These are phyloP conservation scores for Alternaria solani DNA, from an alignment of 2,329 filamentous ascomycete genomes.

Conservation along the genomic window DNA sequence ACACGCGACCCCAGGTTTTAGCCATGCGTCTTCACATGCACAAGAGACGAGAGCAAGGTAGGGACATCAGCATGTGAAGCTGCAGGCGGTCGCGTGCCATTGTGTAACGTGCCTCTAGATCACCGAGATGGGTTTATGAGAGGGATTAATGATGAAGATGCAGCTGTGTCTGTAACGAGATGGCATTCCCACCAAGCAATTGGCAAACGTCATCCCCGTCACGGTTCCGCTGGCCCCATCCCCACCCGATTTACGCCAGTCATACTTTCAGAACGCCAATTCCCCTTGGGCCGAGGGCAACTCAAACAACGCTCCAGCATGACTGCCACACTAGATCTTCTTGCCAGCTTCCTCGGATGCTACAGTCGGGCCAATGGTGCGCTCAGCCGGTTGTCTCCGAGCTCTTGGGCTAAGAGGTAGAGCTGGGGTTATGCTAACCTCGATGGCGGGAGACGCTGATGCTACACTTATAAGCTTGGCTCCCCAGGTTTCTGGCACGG, in stretches of 20 bases:
- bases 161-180: conserved; percentile 7
- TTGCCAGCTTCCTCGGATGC: conserved; percentile 39
- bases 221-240: conserved; percentile 35
- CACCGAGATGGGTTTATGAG: not conserved
- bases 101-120: not conserved
- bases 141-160: not conserved
- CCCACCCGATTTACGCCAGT: conserved; percentile 33
- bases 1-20: conserved; percentile 21
- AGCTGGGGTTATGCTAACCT: conserved; percentile 20
- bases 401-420: conserved; percentile 26
- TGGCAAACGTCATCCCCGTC: conserved; percentile 48
- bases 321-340: conserved; percentile 11
- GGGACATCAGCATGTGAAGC: conserved; percentile 42
- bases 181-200: conserved; percentile 33
- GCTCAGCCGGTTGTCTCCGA: conserved; percentile 46
- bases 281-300: conserved; percentile 49
- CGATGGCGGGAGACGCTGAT: conserved; percentile 21
- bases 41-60: conserved; percentile 19
- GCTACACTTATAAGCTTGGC: conserved; percentile 44
- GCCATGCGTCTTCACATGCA: conserved; percentile 43
- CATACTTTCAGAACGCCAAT: conserved; percentile 22
- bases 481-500: conserved; percentile 19
- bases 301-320: conserved; percentile 18
- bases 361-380: conserved; percentile 47
- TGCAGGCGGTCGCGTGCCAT: conserved; percentile 33